These are phyloP conservation scores for Ceratocystis alfenasii DNA, from an alignment of 2,329 filamentous ascomycete genomes.

Conservation along the genomic window DNA sequence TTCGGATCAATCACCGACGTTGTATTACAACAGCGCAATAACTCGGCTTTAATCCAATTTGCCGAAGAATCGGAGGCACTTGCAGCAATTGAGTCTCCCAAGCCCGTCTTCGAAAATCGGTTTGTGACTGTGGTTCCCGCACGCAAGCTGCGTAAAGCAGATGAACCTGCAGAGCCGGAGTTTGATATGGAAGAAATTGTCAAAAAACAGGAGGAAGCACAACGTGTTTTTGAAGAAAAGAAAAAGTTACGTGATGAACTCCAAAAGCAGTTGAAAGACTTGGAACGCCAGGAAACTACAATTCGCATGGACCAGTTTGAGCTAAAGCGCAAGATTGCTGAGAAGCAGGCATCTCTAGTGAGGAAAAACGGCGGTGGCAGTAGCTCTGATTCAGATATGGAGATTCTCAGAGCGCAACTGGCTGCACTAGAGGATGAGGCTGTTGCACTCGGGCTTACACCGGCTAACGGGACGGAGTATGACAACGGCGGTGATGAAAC, in stretches of 20 bases:
- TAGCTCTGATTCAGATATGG: conserved; percentile 39
- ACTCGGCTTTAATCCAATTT: conserved; percentile 58
- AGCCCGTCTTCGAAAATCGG: conserved; percentile 71
- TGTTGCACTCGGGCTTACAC: conserved; percentile 54
- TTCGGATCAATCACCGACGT: conserved; percentile 57
- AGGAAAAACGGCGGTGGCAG: conserved; percentile 27
- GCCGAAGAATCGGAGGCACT: conserved; percentile 53
- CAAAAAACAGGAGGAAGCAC: conserved; percentile 58
- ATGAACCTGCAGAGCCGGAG: conserved; percentile 35
- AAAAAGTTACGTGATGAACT: conserved; percentile 50
- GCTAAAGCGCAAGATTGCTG: conserved; percentile 50
- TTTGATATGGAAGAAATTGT: conserved; percentile 60
- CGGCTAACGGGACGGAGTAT: conserved; percentile 30
- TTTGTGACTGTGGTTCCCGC: conserved; percentile 57
- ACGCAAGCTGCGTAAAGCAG: conserved; percentile 18
- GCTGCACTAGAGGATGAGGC: conserved; percentile 64
- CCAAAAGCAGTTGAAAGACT: conserved; percentile 47
- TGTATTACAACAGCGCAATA: conserved; percentile 53
- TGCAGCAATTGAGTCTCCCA: conserved; percentile 62
- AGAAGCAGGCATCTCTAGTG: conserved; percentile 46
- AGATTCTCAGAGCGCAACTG: conserved; percentile 57
- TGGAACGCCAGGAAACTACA: conserved; percentile 53
- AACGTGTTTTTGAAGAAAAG: conserved; percentile 56
- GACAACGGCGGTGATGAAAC: conserved; percentile 32
- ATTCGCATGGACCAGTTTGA: conserved; percentile 51